Evolutionary conservation across 805 yeast genomes (phyloP), one percentile per base, ranked within the genome.

Genomic region (Saitoella complicata): DNA sequence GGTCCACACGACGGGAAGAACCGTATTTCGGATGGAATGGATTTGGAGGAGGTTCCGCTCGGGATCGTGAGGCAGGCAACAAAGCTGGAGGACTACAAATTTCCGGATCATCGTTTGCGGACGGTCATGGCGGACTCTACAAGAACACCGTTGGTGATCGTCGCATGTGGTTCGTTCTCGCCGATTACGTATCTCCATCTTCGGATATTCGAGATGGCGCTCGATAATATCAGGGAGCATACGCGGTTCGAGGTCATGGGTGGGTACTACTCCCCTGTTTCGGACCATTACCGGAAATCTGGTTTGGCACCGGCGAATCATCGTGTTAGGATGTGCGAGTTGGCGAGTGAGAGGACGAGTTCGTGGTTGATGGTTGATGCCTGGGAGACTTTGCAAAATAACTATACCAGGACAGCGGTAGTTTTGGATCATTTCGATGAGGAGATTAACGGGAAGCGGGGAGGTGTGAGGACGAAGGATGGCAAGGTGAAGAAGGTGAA

Each of bases 341-440:
- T 91, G 57, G 97, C 96, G 0, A 87, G 98, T 62, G 98, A 91
- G 59, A 71, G 98, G 56, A 91, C 98, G 0, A 78, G 91, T 4
- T 78, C 88, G 31, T 91, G 98, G 98, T 70, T 91, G 37, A 91
- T 91, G 98, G 98, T 91, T 31, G 98, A 91, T 61, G 96, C 97
- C 1, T 91, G 98, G 98, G 98, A 91, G 65, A 80, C 93, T 3
- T 68, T 91, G 48, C 98, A 91, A 62, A 82, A 83, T 1, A 71
- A 76, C 40, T 91, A 91, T 61, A 85, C 94, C 31, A 72, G 98
- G 53, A 91, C 98, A 0, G 96, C 97, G 1, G 72, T 85, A 45
- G 98, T 91, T 5, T 70, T 91, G 57, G 98, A 91, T 60, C 98
- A 91, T 62, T 91, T 91, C 64, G 88, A 91, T 62, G 84, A 87